These are phyloP conservation scores for Plasmopara muralis DNA, from an alignment of 352 stramenopile species.

Conservation along the genomic window DNA sequence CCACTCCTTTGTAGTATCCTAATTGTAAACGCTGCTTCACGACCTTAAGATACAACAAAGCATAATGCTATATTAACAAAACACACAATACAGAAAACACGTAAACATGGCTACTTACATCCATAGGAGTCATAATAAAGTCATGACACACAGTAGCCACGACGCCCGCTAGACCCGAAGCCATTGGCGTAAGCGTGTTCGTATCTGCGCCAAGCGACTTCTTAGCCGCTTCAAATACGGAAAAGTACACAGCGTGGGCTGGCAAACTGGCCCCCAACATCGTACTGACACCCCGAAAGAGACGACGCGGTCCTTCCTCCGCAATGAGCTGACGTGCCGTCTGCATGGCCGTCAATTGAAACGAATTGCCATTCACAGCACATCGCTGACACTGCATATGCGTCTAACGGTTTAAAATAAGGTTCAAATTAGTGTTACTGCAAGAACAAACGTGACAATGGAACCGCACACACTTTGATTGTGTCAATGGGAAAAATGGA, in stretches of 20 bases:
- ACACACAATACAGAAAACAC: neutral
- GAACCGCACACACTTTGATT: constrained; percentile 47
- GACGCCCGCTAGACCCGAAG: constrained; percentile 84
- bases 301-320: constrained; percentile 64
- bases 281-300: constrained; percentile 97
- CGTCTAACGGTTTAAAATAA: constrained; percentile 58
- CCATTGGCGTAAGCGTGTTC: constrained; percentile 58
- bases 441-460: neutral
- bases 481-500: constrained; percentile 95
- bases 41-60: constrained; percentile 41
- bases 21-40: constrained; percentile 99
- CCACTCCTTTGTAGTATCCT: constrained; percentile 93
- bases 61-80: neutral
- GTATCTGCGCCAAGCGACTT: constrained; percentile 68
- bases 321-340: constrained; percentile 56
- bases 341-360: constrained; percentile 52
- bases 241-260: constrained; percentile 93
- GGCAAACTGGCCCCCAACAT: constrained; percentile 97
- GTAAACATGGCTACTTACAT: constrained; percentile 48
- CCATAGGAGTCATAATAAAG: constrained; percentile 97
- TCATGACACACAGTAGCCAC: constrained; percentile 96
- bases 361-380: constrained; percentile 50
- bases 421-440: constrained; percentile 1
- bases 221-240: constrained; percentile 89
- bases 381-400: constrained; percentile 92